phyloP scores from a whole-genome alignment of 257 asterid species.

The Nicotiana benthamiana region DNA sequence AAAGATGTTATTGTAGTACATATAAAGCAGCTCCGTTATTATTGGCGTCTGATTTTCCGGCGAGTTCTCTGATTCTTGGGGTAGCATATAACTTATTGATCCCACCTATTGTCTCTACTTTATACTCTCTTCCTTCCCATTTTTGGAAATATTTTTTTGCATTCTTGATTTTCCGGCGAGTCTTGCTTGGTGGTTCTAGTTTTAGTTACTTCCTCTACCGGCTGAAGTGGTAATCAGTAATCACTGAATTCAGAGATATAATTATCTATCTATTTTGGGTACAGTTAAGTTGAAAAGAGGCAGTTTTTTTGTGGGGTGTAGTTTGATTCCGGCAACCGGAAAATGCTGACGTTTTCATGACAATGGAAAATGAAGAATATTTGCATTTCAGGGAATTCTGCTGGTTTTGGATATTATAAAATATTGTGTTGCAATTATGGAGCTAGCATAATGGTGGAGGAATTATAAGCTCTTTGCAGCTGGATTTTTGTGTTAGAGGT shows the following conservation, averaged over 20 bases:
- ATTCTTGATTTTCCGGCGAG: conserved; percentile 14
- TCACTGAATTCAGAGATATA: neutral
- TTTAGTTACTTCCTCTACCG: neutral
- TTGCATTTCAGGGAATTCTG: neutral
- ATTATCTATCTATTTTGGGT: neutral
- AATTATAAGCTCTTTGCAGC: neutral
- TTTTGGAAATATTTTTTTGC: conserved; percentile 19
- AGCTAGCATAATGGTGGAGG: neutral
- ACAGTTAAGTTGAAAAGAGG: neutral
- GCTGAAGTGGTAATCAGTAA: neutral
- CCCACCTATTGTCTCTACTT: neutral
- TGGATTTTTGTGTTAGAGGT: neutral
- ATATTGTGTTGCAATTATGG: neutral
- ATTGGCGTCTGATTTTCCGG: conserved; percentile 54
- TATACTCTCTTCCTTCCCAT: conserved; percentile 22
- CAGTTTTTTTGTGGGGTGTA: neutral
- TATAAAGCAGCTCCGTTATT: conserved; percentile 25
- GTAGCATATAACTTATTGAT: neutral
- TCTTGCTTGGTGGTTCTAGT: neutral
- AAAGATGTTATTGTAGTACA: conserved; percentile 1
- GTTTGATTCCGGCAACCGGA: neutral
- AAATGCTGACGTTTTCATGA: neutral
- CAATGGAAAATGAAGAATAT: neutral
- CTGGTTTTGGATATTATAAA: neutral
- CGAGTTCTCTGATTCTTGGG: conserved; percentile 43